phyloP scores from a whole-genome alignment of 208 protist species.

The Leptomonas seymouri region DNA sequence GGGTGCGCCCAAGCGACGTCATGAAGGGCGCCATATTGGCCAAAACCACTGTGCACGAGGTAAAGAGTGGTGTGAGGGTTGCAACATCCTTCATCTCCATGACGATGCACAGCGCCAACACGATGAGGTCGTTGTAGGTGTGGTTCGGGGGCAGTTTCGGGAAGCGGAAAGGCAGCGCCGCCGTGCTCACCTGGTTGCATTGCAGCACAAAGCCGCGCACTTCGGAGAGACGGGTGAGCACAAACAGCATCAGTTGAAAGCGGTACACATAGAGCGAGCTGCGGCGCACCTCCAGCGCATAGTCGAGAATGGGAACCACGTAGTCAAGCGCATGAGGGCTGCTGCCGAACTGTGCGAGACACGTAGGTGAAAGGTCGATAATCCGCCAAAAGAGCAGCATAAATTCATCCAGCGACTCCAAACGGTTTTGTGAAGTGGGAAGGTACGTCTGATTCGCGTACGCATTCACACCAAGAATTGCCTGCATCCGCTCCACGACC shows the following conservation, averaged over 20 bases:
- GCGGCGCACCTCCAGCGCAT: slow-evolving; percentile 62
- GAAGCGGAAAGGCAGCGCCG: slow-evolving; percentile 59
- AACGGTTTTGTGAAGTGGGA: slow-evolving; percentile 68
- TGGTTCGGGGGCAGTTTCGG: slow-evolving; percentile 26
- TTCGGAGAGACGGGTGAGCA: slow-evolving; percentile 77
- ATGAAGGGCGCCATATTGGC: slow-evolving; percentile 90
- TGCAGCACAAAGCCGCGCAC: slow-evolving; percentile 73
- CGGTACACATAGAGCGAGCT: slow-evolving; percentile 45
- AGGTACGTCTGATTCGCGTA: slow-evolving; percentile 72
- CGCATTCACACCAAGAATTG: slow-evolving; percentile 57
- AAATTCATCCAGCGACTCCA: slow-evolving; percentile 69
- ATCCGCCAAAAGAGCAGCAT: slow-evolving; percentile 90
- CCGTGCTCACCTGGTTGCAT: slow-evolving; percentile 70
- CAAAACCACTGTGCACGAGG: slow-evolving; percentile 75
- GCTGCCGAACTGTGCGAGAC: slow-evolving; percentile 50
- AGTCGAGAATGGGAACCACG: slow-evolving; percentile 77
- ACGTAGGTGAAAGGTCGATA: slow-evolving; percentile 69
- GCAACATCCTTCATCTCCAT: slow-evolving; percentile 49
- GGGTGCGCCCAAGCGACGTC: slow-evolving; percentile 40
- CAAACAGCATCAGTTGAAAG: slow-evolving; percentile 84
- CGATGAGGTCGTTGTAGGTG: slow-evolving; percentile 87
- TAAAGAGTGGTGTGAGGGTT: slow-evolving; percentile 48
- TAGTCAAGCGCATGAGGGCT: slow-evolving; percentile 54
- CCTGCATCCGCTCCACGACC: slow-evolving; percentile 49
- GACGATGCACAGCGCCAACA: slow-evolving; percentile 69